Conservation (phyloP, 73 alveolate species). For the Stentor roeselii region DNA sequence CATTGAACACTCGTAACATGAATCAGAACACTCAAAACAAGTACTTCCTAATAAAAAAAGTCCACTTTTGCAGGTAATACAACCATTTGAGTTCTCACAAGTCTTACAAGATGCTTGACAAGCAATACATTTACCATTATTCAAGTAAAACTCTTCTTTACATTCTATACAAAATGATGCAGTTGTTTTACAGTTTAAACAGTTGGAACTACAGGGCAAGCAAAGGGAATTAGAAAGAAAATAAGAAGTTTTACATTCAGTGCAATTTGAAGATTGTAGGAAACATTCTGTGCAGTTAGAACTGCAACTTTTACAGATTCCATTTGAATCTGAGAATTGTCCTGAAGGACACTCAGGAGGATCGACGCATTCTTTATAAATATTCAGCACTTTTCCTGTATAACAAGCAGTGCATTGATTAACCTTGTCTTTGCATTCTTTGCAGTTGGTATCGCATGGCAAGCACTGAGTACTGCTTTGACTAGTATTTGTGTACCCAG, state of each 20-base stretch:
- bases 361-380: background rate
- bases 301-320: background rate
- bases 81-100: background rate
- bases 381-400: background rate
- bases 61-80: constrained; percentile 30
- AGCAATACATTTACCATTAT: background rate
- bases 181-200: constrained; percentile 16
- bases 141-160: background rate
- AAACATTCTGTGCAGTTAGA: background rate
- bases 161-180: constrained; percentile 27
- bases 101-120: constrained; percentile 32
- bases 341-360: background rate
- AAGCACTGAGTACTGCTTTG: constrained; percentile 19
- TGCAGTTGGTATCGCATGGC: constrained; percentile 33
- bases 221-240: constrained; percentile 15
- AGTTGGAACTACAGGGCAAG: constrained; percentile 7
- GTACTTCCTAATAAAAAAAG: background rate
- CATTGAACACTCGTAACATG: constrained; percentile 12
- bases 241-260: background rate
- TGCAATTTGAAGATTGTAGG: background rate
- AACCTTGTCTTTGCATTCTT: constrained; percentile 10
- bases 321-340: background rate
- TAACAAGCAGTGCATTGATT: constrained; percentile 30
- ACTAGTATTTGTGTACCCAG: background rate
- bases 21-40: background rate